Evolutionary conservation across 2,329 filamentous ascomycete species (phyloP).

Genomic region (Xylariaceae sp.): DNA sequence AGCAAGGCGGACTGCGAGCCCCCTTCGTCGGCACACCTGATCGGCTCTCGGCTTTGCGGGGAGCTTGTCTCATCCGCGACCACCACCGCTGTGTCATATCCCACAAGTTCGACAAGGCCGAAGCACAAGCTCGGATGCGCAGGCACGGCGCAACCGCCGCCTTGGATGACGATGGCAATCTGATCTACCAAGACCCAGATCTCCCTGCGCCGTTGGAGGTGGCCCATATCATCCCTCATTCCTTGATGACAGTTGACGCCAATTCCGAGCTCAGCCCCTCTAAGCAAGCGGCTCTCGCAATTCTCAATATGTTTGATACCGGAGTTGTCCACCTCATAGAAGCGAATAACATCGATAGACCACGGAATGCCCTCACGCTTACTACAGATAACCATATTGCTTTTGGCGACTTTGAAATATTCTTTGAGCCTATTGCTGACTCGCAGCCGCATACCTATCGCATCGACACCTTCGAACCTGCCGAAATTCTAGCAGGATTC

Average conservation of each 20-base stretch:
- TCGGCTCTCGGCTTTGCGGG: slow-evolving; percentile 25
- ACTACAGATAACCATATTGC: slow-evolving; percentile 22
- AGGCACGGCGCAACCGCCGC: slow-evolving; percentile 12
- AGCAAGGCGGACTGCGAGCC: slow-evolving; percentile 15
- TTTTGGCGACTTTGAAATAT: slow-evolving; percentile 34
- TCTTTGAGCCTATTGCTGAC: slow-evolving; percentile 25
- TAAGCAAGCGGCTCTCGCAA: slow-evolving; percentile 32
- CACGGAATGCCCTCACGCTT: slow-evolving; percentile 27
- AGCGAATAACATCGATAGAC: slow-evolving; percentile 37
- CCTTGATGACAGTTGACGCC: slow-evolving; percentile 6
- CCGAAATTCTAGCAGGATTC: slow-evolving; percentile 11
- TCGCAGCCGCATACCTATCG: slow-evolving; percentile 24
- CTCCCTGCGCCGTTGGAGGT: slow-evolving; percentile 1
- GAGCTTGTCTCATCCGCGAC: slow-evolving; percentile 28
- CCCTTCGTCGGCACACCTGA: slow-evolving; percentile 22
- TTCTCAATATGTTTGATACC: slow-evolving; percentile 41
- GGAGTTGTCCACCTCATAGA: slow-evolving; percentile 34
- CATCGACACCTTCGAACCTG: slow-evolving; percentile 22
- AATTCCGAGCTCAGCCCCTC: slow-evolving; percentile 14
- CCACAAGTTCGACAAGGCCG: slow-evolving; percentile 17
- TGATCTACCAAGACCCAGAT: slow-evolving; percentile 8
- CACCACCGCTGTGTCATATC: slow-evolving; percentile 28
- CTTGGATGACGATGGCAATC: slow-evolving; percentile 25
- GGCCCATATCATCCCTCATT: slow-evolving; percentile 10
- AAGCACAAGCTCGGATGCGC: slow-evolving; percentile 14